phyloP scores from a whole-genome alignment of 116 monocot species.

The Cymodocea nodosa region DNA sequence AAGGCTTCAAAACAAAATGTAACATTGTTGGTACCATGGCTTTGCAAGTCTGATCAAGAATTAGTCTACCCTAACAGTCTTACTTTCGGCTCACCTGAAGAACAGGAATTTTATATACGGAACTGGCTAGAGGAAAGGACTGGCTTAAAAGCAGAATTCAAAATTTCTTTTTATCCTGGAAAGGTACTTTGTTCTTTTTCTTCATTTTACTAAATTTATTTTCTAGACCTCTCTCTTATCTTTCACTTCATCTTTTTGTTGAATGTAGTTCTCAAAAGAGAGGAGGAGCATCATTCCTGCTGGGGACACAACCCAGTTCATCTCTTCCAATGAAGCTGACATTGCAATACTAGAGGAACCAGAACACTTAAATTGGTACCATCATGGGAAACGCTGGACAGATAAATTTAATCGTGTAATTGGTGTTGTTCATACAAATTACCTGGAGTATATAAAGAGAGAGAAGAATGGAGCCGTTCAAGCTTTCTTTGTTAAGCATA shows the following conservation, averaged over 20 bases:
- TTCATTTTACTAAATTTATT: background rate
- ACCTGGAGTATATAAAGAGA: conserved; percentile 96
- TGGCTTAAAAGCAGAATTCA: conserved; percentile 85
- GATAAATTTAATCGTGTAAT: conserved; percentile 95
- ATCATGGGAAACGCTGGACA: conserved; percentile 97
- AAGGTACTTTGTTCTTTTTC: conserved; percentile 40
- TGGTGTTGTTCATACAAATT: conserved; percentile 96
- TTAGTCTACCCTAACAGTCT: conserved; percentile 78
- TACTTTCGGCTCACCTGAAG: conserved; percentile 72
- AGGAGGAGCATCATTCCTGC: conserved; percentile 92
- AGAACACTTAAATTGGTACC: conserved; percentile 98
- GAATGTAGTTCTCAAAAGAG: conserved; percentile 74
- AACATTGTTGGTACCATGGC: conserved; percentile 90
- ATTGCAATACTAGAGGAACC: conserved; percentile 97
- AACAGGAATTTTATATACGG: conserved; percentile 83
- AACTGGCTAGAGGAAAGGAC: conserved; percentile 89
- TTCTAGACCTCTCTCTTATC: background rate
- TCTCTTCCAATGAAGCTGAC: conserved; percentile 80
- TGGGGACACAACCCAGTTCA: conserved; percentile 93
- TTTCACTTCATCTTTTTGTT: conserved; percentile 3
- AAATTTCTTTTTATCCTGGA: conserved; percentile 95
- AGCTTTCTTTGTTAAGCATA: conserved; percentile 96
- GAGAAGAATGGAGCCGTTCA: conserved; percentile 90
- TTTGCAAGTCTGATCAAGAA: conserved; percentile 86
- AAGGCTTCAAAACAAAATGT: conserved; percentile 73